Evolutionary conservation across 2,329 filamentous ascomycete species (phyloP).

Genomic region (Apiospora pterosperma): DNA sequence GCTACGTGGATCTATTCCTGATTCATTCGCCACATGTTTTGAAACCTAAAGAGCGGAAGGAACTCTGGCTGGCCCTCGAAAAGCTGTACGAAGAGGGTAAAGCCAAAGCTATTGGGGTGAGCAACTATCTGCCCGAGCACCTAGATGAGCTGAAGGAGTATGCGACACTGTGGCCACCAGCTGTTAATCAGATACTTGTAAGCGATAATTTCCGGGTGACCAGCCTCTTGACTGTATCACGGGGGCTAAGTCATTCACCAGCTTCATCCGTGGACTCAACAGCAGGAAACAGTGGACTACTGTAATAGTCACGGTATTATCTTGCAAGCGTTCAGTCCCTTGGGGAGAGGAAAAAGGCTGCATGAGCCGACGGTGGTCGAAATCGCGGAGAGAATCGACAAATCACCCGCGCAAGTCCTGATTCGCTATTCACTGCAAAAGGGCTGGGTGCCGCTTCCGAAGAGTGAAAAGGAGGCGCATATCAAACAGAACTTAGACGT

Average conservation of each 20-base stretch:
- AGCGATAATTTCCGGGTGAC: conserved; percentile 16
- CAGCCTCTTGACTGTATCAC: background rate
- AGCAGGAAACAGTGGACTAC: conserved; percentile 34
- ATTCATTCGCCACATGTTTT: conserved; percentile 62
- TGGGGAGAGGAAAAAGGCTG: conserved; percentile 60
- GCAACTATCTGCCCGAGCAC: conserved; percentile 66
- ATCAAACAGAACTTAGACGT: conserved; percentile 60
- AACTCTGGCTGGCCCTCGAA: conserved; percentile 66
- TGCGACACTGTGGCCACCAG: conserved; percentile 63
- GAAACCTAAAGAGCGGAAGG: conserved; percentile 45
- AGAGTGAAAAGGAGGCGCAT: conserved; percentile 57
- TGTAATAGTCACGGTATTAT: conserved; percentile 61
- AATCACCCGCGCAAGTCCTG: conserved; percentile 62
- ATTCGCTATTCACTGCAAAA: conserved; percentile 70
- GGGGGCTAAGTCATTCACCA: conserved; percentile 37
- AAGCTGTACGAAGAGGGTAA: conserved; percentile 55
- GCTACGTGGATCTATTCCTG: conserved; percentile 65
- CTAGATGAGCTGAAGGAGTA: conserved; percentile 66
- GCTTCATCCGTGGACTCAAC: conserved; percentile 71
- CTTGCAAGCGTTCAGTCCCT: conserved; percentile 49
- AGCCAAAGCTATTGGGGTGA: conserved; percentile 57
- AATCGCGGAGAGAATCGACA: conserved; percentile 57
- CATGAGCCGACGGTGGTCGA: conserved; percentile 54
- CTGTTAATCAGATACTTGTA: conserved; percentile 60
- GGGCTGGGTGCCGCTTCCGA: conserved; percentile 64